phyloP scores from a whole-genome alignment of 2,329 filamentous ascomycete genomes.

The Lachnellula suecica region DNA sequence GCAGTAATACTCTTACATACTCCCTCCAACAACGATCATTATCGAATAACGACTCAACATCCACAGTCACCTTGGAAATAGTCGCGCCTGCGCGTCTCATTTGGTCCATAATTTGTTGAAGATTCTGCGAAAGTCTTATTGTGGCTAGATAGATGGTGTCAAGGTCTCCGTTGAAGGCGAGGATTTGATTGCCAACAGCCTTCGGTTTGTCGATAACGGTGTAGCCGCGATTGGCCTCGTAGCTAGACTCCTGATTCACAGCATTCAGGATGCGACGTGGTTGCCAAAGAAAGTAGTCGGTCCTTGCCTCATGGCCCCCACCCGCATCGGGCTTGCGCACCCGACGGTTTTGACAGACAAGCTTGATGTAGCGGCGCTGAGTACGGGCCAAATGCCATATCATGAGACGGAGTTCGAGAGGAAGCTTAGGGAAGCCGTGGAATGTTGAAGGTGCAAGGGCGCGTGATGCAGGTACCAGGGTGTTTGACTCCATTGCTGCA shows the following conservation, averaged over 20 bases:
- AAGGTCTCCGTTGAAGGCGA: background rate
- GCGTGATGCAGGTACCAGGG: too few relatives aligned
- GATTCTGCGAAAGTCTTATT: background rate
- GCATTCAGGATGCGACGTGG: background rate
- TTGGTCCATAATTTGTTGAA: background rate
- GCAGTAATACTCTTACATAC: background rate
- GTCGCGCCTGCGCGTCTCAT: background rate
- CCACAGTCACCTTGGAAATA: background rate
- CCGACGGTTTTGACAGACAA: background rate
- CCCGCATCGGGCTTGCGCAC: too few relatives aligned
- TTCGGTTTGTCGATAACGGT: background rate
- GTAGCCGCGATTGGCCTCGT: background rate
- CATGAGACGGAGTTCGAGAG: background rate
- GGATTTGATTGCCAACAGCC: background rate
- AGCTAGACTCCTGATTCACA: background rate
- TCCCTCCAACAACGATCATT: background rate
- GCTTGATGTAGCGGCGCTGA: background rate
- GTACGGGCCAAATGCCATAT: background rate
- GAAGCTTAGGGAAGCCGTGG: background rate
- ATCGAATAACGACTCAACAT: background rate
- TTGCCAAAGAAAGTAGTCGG: background rate
- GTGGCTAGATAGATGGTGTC: background rate
- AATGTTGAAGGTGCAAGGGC: too few relatives aligned
- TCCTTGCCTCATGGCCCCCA: too few relatives aligned
- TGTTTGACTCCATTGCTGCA: too few relatives aligned